Evolutionary conservation across 768 basidiomycete species (phyloP).

Genomic region (Strobilomyces echinocephalus): DNA sequence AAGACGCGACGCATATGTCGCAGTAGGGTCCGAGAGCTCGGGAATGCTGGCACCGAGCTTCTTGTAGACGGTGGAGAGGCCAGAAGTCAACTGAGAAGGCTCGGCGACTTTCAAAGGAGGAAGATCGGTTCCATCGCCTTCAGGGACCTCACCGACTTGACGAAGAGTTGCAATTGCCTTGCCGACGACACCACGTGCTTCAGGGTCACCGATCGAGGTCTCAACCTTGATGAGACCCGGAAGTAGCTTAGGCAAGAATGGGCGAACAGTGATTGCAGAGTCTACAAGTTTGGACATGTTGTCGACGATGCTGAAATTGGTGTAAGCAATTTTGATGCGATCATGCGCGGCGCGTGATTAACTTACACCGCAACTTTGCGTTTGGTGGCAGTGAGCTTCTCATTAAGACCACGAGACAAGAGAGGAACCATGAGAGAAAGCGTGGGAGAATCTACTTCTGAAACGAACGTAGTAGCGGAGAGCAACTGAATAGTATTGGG

Average conservation of each 20-base stretch:
- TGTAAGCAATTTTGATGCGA: constrained; percentile 15
- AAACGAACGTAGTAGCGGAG: constrained; percentile 99
- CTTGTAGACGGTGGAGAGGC: constrained; percentile 78
- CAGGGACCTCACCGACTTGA: constrained; percentile 88
- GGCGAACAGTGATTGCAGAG: constrained; percentile 89
- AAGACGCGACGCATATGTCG: constrained; percentile 70
- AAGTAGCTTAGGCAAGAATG: constrained; percentile 93
- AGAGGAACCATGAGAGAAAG: constrained; percentile 98
- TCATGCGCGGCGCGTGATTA: neutral
- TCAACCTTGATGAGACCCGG: constrained; percentile 96
- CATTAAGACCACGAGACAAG: constrained; percentile 85
- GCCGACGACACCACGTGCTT: constrained; percentile 89
- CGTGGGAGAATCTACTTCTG: constrained; percentile 95
- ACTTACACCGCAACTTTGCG: constrained; percentile 95
- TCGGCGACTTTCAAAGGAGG: constrained; percentile 80
- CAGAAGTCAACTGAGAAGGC: constrained; percentile 55
- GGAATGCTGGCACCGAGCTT: constrained; percentile 63
- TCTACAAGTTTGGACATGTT: constrained; percentile 99
- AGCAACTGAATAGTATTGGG: constrained; percentile 91
- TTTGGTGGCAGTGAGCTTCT: constrained; percentile 95
- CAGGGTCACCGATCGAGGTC: constrained; percentile 92
- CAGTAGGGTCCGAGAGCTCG: constrained; percentile 52
- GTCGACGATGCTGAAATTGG: constrained; percentile 72
- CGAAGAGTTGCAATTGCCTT: constrained; percentile 95
- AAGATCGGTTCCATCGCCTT: constrained; percentile 83